A percentile compares a stretch with the other conserved stretches of the same genome.
These are phyloP conservation scores for Alternaria metachromatica DNA, from an alignment of 2,329 filamentous ascomycete genomes.

Conservation along the genomic window DNA sequence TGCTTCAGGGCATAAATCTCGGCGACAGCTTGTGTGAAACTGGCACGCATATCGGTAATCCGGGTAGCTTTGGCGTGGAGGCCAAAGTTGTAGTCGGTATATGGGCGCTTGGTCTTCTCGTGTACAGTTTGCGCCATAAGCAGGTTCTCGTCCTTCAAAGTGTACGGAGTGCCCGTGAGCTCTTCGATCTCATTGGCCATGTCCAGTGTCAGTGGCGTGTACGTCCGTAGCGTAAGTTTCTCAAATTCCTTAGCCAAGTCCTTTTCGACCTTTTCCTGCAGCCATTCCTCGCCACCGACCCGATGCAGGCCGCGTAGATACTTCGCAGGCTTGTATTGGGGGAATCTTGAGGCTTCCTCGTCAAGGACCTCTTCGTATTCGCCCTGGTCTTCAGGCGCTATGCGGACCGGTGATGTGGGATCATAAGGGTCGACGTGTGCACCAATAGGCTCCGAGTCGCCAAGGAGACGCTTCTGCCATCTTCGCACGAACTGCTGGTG, in stretches of 20 bases:
- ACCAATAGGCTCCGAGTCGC: conserved; percentile 46
- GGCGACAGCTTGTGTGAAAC: conserved; percentile 63
- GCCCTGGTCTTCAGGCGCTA: conserved; percentile 45
- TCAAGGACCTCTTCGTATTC: conserved; percentile 44
- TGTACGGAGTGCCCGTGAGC: conserved; percentile 40
- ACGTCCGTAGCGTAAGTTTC: conserved; percentile 44
- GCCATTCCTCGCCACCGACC: conserved; percentile 60
- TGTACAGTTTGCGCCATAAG: conserved; percentile 38
- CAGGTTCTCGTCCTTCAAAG: conserved; percentile 36
- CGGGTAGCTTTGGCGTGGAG: conserved; percentile 22
- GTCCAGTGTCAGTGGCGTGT: conserved; percentile 37
- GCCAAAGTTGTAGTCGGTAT: conserved; percentile 38
- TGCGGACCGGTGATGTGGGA: conserved; percentile 44
- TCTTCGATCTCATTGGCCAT: conserved; percentile 43
- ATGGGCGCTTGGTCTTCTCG: conserved; percentile 44
- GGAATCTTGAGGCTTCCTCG: conserved; percentile 20
- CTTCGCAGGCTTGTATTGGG: conserved; percentile 18
- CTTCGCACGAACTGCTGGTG: conserved; percentile 43
- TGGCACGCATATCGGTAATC: conserved; percentile 33
- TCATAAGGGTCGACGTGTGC: conserved; percentile 49
- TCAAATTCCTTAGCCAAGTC: conserved; percentile 41
- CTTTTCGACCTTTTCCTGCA: conserved; percentile 39
- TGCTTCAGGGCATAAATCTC: conserved; percentile 59
- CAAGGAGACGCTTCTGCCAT: conserved; percentile 47
- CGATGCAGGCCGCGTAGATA: conserved; percentile 53